phyloP scores from a whole-genome alignment of 352 stramenopile species.

The Sclerospora graminicola region DNA sequence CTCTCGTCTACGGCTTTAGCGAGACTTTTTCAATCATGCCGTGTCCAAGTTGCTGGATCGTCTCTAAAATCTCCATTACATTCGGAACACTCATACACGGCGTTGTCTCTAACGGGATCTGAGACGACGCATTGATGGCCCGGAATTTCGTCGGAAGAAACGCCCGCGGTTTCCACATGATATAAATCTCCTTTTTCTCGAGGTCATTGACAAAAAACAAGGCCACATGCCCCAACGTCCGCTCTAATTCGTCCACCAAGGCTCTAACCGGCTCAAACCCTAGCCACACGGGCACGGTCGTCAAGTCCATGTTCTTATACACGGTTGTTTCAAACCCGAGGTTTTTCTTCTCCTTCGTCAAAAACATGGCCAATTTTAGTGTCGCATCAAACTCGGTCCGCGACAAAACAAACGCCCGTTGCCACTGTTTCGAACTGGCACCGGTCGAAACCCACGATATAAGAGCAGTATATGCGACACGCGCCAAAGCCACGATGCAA shows the following conservation, averaged over 20 bases:
- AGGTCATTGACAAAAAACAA: slow-evolving; percentile 76
- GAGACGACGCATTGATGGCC: slow-evolving; percentile 53
- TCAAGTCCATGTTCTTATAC: slow-evolving; percentile 84
- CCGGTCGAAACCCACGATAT: slow-evolving; percentile 49
- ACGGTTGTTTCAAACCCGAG: too few species aligned
- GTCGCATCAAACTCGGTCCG: slow-evolving; percentile 56
- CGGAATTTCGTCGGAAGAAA: slow-evolving; percentile 77
- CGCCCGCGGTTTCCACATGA: slow-evolving; percentile 72
- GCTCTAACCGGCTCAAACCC: slow-evolving; percentile 70
- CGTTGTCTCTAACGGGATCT: slow-evolving; percentile 33
- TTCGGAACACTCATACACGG: slow-evolving; percentile 54
- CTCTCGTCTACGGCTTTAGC: slow-evolving; percentile 56
- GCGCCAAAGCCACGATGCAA: slow-evolving; percentile 48
- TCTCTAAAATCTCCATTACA: slow-evolving; percentile 63
- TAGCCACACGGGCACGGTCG: slow-evolving; percentile 47
- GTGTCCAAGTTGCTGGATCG: slow-evolving; percentile 60
- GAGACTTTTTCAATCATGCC: slow-evolving; percentile 44
- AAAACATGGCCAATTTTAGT: slow-evolving; percentile 38
- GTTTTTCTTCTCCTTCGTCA: too few species aligned
- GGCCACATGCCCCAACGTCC: slow-evolving; percentile 49
- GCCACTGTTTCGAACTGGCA: slow-evolving; percentile 48
- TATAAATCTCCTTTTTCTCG: slow-evolving; percentile 46
- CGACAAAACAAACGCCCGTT: slow-evolving; percentile 42
- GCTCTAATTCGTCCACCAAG: slow-evolving; percentile 45
- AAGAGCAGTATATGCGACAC: slow-evolving; percentile 43